Percentiles rank a stretch among this genome's conserved stretches.
These are phyloP conservation scores for Spongospora subterranea DNA, from an alignment of 208 protist genomes.

Conservation along the genomic window DNA sequence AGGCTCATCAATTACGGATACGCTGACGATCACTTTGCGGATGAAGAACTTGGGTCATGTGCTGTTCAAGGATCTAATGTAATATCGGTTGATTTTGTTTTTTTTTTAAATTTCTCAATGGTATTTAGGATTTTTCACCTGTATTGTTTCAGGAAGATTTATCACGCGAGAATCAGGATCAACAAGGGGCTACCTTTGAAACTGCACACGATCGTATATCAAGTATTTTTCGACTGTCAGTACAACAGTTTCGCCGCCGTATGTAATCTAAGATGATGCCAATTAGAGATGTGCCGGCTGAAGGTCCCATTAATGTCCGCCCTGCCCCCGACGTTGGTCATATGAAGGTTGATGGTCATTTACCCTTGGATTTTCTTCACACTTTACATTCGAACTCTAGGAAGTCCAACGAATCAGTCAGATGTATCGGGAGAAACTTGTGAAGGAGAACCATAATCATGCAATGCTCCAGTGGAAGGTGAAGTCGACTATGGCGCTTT, in stretches of 20 bases:
- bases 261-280: neutral
- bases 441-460: conserved; percentile 30
- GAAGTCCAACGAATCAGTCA: conserved; percentile 45
- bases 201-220: neutral
- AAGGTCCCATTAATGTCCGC: neutral
- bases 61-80: neutral
- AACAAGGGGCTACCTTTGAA: neutral
- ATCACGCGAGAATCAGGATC: neutral
- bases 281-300: neutral
- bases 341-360: neutral
- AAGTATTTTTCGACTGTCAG: neutral
- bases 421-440: conserved; percentile 45
- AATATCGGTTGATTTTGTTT: neutral
- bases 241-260: neutral
- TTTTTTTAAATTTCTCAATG: neutral
- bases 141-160: neutral
- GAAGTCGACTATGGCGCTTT: neutral
- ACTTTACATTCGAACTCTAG: too few species aligned
- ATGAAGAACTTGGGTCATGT: neutral
- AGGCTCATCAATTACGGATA: neutral
- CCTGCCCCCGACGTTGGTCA: neutral
- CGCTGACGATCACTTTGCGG: neutral
- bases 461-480: conserved; percentile 22
- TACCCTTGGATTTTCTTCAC: neutral
- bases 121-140: neutral